These are phyloP conservation scores for Moelleriella libera DNA, from an alignment of 2,329 filamentous ascomycete species.

Conservation along the genomic window DNA sequence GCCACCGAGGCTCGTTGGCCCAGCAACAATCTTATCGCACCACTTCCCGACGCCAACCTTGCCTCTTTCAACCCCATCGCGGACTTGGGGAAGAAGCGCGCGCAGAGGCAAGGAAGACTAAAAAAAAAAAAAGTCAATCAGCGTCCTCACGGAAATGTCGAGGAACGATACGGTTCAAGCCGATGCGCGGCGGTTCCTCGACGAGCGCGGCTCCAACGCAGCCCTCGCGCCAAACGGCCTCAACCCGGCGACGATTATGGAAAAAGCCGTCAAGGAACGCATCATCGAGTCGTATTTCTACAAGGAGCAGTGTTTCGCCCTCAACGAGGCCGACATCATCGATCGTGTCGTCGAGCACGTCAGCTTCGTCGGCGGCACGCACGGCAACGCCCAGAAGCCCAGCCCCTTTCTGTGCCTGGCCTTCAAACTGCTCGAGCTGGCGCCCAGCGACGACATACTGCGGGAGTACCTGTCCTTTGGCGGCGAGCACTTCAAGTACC, in stretches of 20 bases:
- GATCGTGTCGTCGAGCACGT: conserved; percentile 80
- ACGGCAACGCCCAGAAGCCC: conserved; percentile 70
- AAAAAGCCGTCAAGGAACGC: conserved; percentile 88
- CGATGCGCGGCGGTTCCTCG: conserved; percentile 70
- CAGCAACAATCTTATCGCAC: conserved; percentile 30
- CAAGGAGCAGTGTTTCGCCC: conserved; percentile 95
- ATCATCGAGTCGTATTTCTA: conserved; percentile 95
- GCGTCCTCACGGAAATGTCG: conserved; percentile 10
- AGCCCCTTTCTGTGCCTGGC: conserved; percentile 87
- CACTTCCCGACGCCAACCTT: conserved; percentile 3
- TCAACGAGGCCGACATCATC: conserved; percentile 73
- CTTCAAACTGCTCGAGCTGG: conserved; percentile 86
- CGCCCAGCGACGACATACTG: conserved; percentile 65
- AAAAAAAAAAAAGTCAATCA: not conserved
- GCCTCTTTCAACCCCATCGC: not conserved
- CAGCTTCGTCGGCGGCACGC: conserved; percentile 74
- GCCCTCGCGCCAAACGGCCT: conserved; percentile 70
- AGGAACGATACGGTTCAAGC: conserved; percentile 49
- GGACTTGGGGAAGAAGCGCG: not conserved
- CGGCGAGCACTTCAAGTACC: conserved; percentile 69
- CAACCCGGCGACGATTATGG: conserved; percentile 90
- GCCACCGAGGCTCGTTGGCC: conserved; percentile 15
- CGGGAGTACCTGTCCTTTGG: conserved; percentile 66
- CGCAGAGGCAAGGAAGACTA: not conserved
- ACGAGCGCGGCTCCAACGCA: conserved; percentile 73